A percentile compares a stretch with the other conserved stretches of the same genome.
These are phyloP conservation scores for Acacia confusa DNA, from an alignment of 306 rosid genomes.

Conservation along the genomic window DNA sequence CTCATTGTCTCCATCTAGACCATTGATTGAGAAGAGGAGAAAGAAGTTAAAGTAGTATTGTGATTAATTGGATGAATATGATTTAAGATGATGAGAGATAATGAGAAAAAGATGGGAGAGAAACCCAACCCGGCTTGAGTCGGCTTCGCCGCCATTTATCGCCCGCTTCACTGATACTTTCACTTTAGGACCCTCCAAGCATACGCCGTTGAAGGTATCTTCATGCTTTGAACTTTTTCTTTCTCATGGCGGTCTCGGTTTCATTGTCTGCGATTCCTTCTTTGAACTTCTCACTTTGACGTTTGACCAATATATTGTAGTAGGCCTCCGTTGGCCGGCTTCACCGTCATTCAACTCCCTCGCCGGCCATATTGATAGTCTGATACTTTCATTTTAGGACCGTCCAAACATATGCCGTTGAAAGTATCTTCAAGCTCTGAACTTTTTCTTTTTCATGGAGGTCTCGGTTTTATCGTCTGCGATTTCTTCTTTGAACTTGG, in stretches of 20 bases:
- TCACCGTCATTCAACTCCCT: background rate
- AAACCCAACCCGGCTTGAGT: too few species aligned
- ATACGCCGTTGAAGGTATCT: background rate
- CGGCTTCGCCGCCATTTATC: background rate
- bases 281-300: slow-evolving; percentile 8
- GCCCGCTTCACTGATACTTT: background rate
- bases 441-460: slow-evolving; percentile 41
- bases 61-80: too few species aligned
- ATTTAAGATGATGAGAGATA: too few species aligned
- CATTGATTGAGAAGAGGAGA: too few species aligned
- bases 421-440: background rate
- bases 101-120: too few species aligned
- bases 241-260: slow-evolving; percentile 54
- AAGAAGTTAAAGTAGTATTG: too few species aligned
- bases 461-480: slow-evolving; percentile 46
- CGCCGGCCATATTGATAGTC: background rate
- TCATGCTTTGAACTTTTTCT: background rate
- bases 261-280: slow-evolving; percentile 41
- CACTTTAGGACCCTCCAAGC: background rate
- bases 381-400: background rate
- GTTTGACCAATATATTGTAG: too few species aligned
- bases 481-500: slow-evolving; percentile 35
- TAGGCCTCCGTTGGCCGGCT: background rate
- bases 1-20: too few species aligned
- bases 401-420: background rate